Percentiles rank a stretch among this genome's conserved stretches.
Conservation (phyloP, 1,284 basidiomycete genomes). For the Xerocomus nothofagi region DNA sequence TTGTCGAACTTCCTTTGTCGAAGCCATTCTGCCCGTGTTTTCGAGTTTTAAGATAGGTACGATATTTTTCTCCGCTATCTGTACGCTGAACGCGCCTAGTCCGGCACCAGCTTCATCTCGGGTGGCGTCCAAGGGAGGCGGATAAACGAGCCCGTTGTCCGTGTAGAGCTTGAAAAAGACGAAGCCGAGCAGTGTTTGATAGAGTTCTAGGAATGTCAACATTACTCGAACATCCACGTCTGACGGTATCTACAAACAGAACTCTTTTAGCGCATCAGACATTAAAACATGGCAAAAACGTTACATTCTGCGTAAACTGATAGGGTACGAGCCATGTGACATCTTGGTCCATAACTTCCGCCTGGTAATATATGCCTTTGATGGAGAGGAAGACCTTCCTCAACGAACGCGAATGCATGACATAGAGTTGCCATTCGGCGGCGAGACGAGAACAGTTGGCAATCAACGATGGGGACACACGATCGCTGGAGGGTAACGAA, state of each 20-base stretch:
- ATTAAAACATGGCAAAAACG: conserved; percentile 24
- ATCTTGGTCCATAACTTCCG: conserved; percentile 89
- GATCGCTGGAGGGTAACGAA: conserved; percentile 80
- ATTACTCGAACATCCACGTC: conserved; percentile 99
- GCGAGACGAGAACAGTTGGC: conserved; percentile 90
- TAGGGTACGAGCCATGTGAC: conserved; percentile 98
- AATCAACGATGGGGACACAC: conserved; percentile 82
- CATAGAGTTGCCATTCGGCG: conserved; percentile 93
- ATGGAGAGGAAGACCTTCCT: conserved; percentile 96
- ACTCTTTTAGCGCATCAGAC: conserved; percentile 8
- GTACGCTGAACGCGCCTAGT: conserved; percentile 87
- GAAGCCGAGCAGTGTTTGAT: conserved; percentile 96
- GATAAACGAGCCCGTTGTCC: conserved; percentile 92
- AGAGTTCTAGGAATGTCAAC: conserved; percentile 97
- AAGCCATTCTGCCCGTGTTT: conserved; percentile 57
- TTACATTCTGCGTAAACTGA: conserved; percentile 94
- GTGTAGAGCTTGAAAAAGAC: conserved; percentile 97
- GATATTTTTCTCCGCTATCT: conserved; percentile 44
- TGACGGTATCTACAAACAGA: conserved; percentile 70
- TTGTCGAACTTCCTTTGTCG: conserved; percentile 69
- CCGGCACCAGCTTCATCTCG: conserved; percentile 90
- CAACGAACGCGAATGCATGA: conserved; percentile 86
- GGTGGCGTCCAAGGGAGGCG: conserved; percentile 83
- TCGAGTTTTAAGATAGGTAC: conserved; percentile 43
- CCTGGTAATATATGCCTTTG: conserved; percentile 99